Conservation (phyloP, 352 stramenopile genomes). For the Phytophthora sp. region DNA sequence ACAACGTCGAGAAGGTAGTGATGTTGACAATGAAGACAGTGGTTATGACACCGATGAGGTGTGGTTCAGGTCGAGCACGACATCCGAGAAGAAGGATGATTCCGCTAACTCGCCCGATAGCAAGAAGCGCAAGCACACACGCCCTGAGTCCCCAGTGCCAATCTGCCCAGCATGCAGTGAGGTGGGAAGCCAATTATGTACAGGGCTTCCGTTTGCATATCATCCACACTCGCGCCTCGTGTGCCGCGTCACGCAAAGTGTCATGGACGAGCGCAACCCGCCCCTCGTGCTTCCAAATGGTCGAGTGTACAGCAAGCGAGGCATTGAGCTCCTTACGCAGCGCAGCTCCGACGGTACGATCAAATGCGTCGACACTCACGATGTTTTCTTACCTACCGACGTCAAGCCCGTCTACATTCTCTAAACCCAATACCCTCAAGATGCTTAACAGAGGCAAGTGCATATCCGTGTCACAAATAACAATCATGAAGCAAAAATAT, state of each 20-base stretch:
- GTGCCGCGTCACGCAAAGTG: slow-evolving; percentile 75
- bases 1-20: slow-evolving; percentile 26
- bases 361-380: slow-evolving; percentile 76
- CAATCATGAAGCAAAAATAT: slow-evolving; percentile 13
- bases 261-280: slow-evolving; percentile 90
- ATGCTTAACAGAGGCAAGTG: slow-evolving; percentile 12
- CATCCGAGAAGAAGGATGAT: slow-evolving; percentile 43
- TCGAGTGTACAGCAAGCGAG: slow-evolving; percentile 82
- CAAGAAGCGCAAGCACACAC: slow-evolving; percentile 41
- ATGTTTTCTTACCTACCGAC: slow-evolving; percentile 63
- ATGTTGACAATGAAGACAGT: slow-evolving; percentile 21
- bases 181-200: slow-evolving; percentile 64
- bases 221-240: slow-evolving; percentile 86
- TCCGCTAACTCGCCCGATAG: slow-evolving; percentile 12
- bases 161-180: slow-evolving; percentile 82
- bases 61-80: slow-evolving; percentile 35
- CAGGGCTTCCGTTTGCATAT: slow-evolving; percentile 70
- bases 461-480: slow-evolving; percentile 19
- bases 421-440: slow-evolving; percentile 30
- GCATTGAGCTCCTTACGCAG: slow-evolving; percentile 64
- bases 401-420: slow-evolving; percentile 84
- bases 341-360: slow-evolving; percentile 58
- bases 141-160: slow-evolving; percentile 40
- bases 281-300: slow-evolving; percentile 83
- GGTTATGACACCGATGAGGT: slow-evolving; percentile 33